A percentile compares a stretch with the other conserved stretches of the same genome.
phyloP scores from a whole-genome alignment of 257 asterid genomes.

The Fraxinus cuspidata region DNA sequence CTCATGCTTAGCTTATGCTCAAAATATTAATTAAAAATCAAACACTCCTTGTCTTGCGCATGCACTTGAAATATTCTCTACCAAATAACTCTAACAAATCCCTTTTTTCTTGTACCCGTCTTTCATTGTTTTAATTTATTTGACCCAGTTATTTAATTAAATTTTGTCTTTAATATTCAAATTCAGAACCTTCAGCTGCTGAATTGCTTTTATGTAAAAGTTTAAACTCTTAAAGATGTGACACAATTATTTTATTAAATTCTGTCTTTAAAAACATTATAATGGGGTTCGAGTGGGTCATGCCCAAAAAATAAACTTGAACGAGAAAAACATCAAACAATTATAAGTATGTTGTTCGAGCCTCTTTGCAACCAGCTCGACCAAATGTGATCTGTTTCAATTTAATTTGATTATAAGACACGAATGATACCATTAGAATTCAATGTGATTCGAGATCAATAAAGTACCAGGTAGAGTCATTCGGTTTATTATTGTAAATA shows the following conservation, averaged over 20 bases:
- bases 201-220: background rate
- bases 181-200: background rate
- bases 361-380: background rate
- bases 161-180: no score
- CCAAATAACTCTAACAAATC: constrained; percentile 30
- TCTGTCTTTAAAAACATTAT: no score
- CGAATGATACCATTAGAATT: background rate
- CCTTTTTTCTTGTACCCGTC: constrained; percentile 34
- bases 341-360: no score
- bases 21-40: constrained; percentile 24
- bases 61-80: constrained; percentile 53
- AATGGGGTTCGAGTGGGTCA: background rate
- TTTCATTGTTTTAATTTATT: constrained; percentile 13
- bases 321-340: background rate
- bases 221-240: background rate
- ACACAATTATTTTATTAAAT: no score
- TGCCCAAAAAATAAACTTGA: background rate
- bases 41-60: constrained; percentile 53
- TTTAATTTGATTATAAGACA: background rate
- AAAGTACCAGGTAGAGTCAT: background rate
- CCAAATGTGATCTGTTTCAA: no score
- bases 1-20: constrained; percentile 79
- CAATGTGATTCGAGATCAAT: background rate
- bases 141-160: background rate
- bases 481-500: no score